Conservation (phyloP, 306 rosid species). For the Gastrolobium villosum region DNA sequence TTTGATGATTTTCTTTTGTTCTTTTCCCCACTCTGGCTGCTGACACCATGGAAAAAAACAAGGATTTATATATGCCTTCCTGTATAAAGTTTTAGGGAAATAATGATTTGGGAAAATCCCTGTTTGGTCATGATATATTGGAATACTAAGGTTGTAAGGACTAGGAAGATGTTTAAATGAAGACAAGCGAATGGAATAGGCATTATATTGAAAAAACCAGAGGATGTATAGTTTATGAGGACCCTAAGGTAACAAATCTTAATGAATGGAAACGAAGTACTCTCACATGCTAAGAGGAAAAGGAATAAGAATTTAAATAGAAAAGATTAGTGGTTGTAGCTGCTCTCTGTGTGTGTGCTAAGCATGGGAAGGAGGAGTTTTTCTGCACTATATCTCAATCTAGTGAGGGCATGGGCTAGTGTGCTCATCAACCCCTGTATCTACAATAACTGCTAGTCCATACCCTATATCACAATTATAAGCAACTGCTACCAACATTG, state of each 20-base stretch:
- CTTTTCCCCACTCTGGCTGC: not conserved
- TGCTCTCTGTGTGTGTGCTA: not conserved
- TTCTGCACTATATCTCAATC: too few species aligned
- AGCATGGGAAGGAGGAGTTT: slow-evolving; percentile 3
- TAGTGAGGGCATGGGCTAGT: too few species aligned
- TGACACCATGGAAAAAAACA: not conserved
- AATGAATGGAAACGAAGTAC: too few species aligned
- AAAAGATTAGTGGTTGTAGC: not conserved
- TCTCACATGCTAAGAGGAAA: slow-evolving; percentile 17
- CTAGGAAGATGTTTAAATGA: not conserved
- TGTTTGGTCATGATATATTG: not conserved
- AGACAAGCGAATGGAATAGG: too few species aligned
- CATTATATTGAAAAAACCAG: too few species aligned
- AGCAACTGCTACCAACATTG: too few species aligned
- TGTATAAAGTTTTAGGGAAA: not conserved
- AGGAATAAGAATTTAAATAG: not conserved
- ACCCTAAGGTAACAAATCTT: too few species aligned
- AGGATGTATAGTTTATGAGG: not conserved
- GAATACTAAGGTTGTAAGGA: not conserved
- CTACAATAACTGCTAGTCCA: too few species aligned
- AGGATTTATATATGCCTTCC: slow-evolving; percentile 1
- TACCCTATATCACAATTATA: too few species aligned
- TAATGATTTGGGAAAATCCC: not conserved
- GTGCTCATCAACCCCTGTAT: too few species aligned
- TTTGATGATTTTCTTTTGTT: not conserved